Conservation (phyloP, 2,329 filamentous ascomycete species). For the Orbilia blumenaviensis region DNA sequence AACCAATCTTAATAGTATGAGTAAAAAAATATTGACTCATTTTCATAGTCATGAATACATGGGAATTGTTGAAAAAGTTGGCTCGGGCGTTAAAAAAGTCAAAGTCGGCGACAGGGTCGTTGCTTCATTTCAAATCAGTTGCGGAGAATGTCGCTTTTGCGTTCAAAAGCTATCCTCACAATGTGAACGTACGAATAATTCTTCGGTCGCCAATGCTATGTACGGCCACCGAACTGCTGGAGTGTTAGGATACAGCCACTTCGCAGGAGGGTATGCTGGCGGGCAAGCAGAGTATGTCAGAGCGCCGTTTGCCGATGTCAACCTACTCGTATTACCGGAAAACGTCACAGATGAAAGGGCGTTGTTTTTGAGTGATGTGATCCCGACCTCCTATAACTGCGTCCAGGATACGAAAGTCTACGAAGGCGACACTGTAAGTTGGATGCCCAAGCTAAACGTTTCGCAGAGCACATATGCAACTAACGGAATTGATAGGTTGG, state of each 20-base stretch:
- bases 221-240: conserved; percentile 80
- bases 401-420: conserved; percentile 72
- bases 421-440: conserved; percentile 68
- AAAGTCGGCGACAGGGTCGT: conserved; percentile 76
- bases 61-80: conserved; percentile 67
- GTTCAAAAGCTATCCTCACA: conserved; percentile 79
- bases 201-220: conserved; percentile 71
- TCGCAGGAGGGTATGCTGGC: conserved; percentile 86
- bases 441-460: conserved; percentile 62
- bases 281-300: conserved; percentile 88
- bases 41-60: conserved; percentile 65
- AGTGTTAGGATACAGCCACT: conserved; percentile 67
- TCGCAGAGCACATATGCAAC: background rate
- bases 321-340: conserved; percentile 80
- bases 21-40: no score
- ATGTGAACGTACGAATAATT: conserved; percentile 77
- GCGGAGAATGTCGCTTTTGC: conserved; percentile 76
- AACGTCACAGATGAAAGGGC: conserved; percentile 84
- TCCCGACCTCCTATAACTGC: conserved; percentile 80
- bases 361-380: conserved; percentile 81
- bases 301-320: conserved; percentile 81
- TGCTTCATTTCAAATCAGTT: conserved; percentile 82
- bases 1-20: no score
- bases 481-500: conserved; percentile 5
- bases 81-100: conserved; percentile 65